These are phyloP conservation scores for Chlorokybus atmophyticus DNA, from an alignment of 139 green algal species.

Conservation along the genomic window DNA sequence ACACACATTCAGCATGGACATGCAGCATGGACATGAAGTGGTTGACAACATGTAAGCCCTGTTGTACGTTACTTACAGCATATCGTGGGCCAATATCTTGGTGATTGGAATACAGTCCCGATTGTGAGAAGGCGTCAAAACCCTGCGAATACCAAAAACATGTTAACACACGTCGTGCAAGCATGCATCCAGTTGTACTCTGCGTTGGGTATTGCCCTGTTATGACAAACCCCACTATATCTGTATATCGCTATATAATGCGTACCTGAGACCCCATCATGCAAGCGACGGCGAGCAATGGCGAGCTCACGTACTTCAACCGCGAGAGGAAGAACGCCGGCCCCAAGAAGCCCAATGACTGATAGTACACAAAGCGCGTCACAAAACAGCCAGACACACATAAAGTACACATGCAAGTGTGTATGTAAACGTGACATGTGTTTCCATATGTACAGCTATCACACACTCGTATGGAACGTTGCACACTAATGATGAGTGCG, in stretches of 20 bases:
- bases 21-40: too few species aligned
- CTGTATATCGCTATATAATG: too few species aligned
- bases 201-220: background rate
- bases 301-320: constrained; percentile 42
- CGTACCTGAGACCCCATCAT: constrained; percentile 56
- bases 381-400: constrained; percentile 4
- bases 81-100: constrained; percentile 92
- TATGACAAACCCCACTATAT: too few species aligned
- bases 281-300: constrained; percentile 60
- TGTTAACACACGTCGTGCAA: too few species aligned
- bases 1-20: too few species aligned
- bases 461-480: too few species aligned
- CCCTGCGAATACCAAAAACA: constrained; percentile 32
- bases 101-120: constrained; percentile 94
- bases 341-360: constrained; percentile 83
- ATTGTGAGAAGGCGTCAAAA: constrained; percentile 86
- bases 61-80: constrained; percentile 27
- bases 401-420: constrained; percentile 4
- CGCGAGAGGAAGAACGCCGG: constrained; percentile 85
- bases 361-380: constrained; percentile 11
- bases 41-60: too few species aligned
- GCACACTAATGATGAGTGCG: too few species aligned
- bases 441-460: background rate
- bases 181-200: too few species aligned
- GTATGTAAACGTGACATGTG: too few species aligned